These are phyloP conservation scores for Cyclotella kingstonii DNA, from an alignment of 108 stramenopile genomes.

Conservation along the genomic window DNA sequence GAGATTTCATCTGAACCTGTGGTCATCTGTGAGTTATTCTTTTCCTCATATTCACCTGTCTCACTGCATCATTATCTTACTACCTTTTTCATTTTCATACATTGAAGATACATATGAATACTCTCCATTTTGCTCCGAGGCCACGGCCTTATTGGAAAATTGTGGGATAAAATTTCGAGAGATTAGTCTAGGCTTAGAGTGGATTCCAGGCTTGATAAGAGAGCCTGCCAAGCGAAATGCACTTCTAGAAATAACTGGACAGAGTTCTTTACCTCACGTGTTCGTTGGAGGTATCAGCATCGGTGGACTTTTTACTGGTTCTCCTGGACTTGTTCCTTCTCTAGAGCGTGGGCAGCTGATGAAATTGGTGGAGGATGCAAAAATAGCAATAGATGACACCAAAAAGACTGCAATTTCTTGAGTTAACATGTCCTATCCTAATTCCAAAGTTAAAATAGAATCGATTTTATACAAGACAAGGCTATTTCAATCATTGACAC, in stretches of 20 bases:
- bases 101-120: conserved; percentile 67
- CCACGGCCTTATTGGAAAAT: conserved; percentile 49
- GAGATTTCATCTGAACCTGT: conserved; percentile 43
- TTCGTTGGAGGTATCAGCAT: conserved; percentile 62
- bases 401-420: too few relatives aligned
- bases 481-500: too few relatives aligned
- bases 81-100: too few relatives aligned
- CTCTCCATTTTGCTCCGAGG: conserved; percentile 71
- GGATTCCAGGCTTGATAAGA: conserved; percentile 65
- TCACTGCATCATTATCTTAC: neutral
- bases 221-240: conserved; percentile 54
- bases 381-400: conserved; percentile 8
- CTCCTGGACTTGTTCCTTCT: conserved; percentile 58
- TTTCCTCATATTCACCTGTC: neutral
- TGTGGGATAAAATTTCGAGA: conserved; percentile 49
- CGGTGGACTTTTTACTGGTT: conserved; percentile 71
- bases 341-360: conserved; percentile 46
- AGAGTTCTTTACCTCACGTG: conserved; percentile 65
- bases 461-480: too few relatives aligned
- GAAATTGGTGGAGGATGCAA: conserved; percentile 26
- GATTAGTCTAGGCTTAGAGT: conserved; percentile 64
- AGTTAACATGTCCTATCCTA: too few relatives aligned
- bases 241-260: conserved; percentile 67
- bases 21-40: conserved; percentile 53
- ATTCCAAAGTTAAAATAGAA: too few relatives aligned